phyloP scores from a whole-genome alignment of 805 yeast genomes.

The Teunomyces gatunensis region DNA sequence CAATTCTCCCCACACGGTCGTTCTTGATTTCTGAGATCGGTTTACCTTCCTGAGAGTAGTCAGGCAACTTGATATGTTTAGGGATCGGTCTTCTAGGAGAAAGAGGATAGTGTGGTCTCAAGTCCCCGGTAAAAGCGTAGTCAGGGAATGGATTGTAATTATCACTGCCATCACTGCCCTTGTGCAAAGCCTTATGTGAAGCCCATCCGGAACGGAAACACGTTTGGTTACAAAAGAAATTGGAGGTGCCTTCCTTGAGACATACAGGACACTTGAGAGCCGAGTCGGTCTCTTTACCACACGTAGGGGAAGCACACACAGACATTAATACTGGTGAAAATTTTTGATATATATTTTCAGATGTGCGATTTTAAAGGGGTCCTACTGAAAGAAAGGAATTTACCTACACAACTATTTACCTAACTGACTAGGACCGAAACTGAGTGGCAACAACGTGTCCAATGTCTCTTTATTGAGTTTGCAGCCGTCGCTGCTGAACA shows the following conservation, averaged over 20 bases:
- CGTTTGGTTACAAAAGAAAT: conserved; percentile 74
- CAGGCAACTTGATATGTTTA: conserved; percentile 69
- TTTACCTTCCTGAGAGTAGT: conserved; percentile 76
- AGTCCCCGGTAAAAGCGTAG: conserved; percentile 66
- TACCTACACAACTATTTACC: neutral
- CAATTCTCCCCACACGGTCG: conserved; percentile 66
- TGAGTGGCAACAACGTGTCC: conserved; percentile 69
- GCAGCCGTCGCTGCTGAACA: conserved; percentile 61
- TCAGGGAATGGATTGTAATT: conserved; percentile 85
- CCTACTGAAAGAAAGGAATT: no score
- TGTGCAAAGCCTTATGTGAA: conserved; percentile 74
- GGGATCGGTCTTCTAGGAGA: conserved; percentile 72
- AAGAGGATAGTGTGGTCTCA: conserved; percentile 81
- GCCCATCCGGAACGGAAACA: conserved; percentile 78
- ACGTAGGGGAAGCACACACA: conserved; percentile 72
- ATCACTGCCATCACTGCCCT: conserved; percentile 49
- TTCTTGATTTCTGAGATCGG: conserved; percentile 76
- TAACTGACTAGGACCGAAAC: conserved; percentile 76
- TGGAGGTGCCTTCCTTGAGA: conserved; percentile 61
- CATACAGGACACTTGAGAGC: conserved; percentile 89
- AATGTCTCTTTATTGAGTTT: conserved; percentile 44
- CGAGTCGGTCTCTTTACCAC: conserved; percentile 79
- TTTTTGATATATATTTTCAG: neutral
- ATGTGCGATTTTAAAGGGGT: conserved; percentile 1
- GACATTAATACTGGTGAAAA: conserved; percentile 7